Base-by-base conservation (phyloP, 2,329 filamentous ascomycete species). In the Microdochium nivale region DNA sequence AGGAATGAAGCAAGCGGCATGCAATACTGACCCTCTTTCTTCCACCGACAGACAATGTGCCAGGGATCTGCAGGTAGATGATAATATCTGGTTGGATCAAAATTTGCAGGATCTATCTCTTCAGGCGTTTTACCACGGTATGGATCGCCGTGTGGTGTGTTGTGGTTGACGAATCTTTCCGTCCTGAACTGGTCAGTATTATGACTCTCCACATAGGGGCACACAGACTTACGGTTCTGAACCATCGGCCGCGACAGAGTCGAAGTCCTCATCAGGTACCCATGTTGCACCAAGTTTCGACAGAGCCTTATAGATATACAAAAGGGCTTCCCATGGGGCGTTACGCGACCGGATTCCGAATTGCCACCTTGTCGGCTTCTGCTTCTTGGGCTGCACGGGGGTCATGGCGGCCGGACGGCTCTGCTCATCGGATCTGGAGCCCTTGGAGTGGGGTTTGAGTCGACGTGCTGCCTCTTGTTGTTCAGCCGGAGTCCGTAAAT, bases 311-410 rank as follows among this genome's bases (percentile, higher is more conserved):
- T 96, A 96, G 52, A 99, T 94, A 62, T 92, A 96, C 25, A 95
- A 75, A 68, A 99, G 87, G 0, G 94, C 94, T 67, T 99, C 94
- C 61, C 91, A 90, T 0, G 94, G 94, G 52, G 90, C 87, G 63
- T 97, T 99, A 48, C 94, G 84, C 47, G 90, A 96, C 35, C 94
- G 83, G 55, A 99, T 99, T 52, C 94, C 94, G 65, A 99, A 99
- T 66, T 99, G 94, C 94, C 94, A 99, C 58, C 92, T 89, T 16
- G 91, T 88, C 1, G 87, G 87, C 63, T 88, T 90, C 4, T 77
- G 71, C 67, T 88, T 90, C 72, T 88, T 90, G 3, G 75, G 67
- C 2, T 83, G 81, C 48, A 84, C 78, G 81, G 81, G 2, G 82
- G 77, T 76, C 52, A 83, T 79, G 3, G 82, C 82, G 35, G 80